phyloP scores from a whole-genome alignment of 371 early-diverging fungal genomes.

The Mucor saturninus region DNA sequence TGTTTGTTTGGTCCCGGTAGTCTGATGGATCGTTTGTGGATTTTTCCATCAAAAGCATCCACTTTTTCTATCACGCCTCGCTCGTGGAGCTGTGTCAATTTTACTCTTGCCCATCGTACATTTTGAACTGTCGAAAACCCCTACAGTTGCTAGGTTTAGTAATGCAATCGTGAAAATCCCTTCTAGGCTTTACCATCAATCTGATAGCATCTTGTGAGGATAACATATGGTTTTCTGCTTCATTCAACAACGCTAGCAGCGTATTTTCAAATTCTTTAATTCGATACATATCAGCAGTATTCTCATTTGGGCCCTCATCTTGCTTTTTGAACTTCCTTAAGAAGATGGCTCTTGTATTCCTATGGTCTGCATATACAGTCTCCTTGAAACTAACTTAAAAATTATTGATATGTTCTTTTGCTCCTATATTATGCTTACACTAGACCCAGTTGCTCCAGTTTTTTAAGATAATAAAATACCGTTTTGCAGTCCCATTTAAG shows the following conservation, averaged over 20 bases:
- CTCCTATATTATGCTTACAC: slow-evolving; percentile 4
- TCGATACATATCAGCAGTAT: slow-evolving; percentile 6
- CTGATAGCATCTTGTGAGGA: slow-evolving; percentile 4
- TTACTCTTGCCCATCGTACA: slow-evolving; percentile 13
- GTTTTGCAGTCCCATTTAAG: slow-evolving; percentile 12
- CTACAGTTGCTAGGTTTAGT: not conserved
- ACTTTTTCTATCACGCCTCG: slow-evolving; percentile 20
- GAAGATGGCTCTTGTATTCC: slow-evolving; percentile 10
- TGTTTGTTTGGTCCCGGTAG: not conserved
- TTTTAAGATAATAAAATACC: slow-evolving; percentile 19
- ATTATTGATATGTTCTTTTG: no score
- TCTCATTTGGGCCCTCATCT: not conserved
- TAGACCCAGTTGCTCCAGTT: slow-evolving; percentile 17
- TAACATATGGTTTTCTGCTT: slow-evolving; percentile 13
- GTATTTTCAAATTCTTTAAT: slow-evolving; percentile 2
- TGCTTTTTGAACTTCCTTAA: slow-evolving; percentile 8
- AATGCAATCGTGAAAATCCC: not conserved
- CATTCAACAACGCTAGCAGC: slow-evolving; percentile 4
- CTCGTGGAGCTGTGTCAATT: slow-evolving; percentile 10
- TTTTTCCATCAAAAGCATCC: slow-evolving; percentile 20
- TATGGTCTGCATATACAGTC: slow-evolving; percentile 5
- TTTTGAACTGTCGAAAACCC: not conserved
- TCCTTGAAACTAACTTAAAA: slow-evolving; percentile 13
- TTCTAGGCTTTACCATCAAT: not conserved
- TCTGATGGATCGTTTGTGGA: not conserved